Evolutionary conservation across 2,329 filamentous ascomycete species (phyloP).

Genomic region (Venturia carpophila): DNA sequence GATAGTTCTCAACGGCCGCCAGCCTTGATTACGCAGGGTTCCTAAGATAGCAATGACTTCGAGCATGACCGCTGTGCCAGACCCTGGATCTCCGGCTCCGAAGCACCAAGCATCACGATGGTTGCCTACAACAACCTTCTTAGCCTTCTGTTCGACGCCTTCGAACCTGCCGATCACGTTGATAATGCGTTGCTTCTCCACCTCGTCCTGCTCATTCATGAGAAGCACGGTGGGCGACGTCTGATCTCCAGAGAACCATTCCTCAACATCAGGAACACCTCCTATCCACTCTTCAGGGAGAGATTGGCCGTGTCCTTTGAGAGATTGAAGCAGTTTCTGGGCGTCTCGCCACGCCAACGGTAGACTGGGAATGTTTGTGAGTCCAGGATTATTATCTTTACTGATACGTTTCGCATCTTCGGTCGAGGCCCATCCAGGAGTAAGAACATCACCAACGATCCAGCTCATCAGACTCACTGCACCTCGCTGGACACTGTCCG

Average conservation of each 20-base stretch:
- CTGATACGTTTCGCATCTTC: slow-evolving; percentile 57
- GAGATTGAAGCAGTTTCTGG: slow-evolving; percentile 63
- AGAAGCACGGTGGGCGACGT: slow-evolving; percentile 72
- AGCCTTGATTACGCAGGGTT: slow-evolving; percentile 65
- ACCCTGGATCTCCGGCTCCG: slow-evolving; percentile 62
- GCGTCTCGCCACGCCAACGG: slow-evolving; percentile 88
- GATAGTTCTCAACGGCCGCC: slow-evolving; percentile 88
- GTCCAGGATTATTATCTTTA: slow-evolving; percentile 60
- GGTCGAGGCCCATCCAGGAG: slow-evolving; percentile 67
- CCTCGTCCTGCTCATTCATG: slow-evolving; percentile 80
- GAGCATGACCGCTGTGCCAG: slow-evolving; percentile 83
- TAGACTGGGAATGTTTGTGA: slow-evolving; percentile 80
- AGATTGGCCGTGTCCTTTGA: slow-evolving; percentile 65
- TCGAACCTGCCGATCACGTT: slow-evolving; percentile 80
- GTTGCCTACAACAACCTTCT: slow-evolving; percentile 83
- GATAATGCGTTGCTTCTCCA: slow-evolving; percentile 69
- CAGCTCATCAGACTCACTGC: slow-evolving; percentile 73
- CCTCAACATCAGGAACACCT: slow-evolving; percentile 62
- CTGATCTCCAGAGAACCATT: slow-evolving; percentile 75
- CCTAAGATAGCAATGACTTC: slow-evolving; percentile 83
- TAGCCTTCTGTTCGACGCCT: slow-evolving; percentile 75
- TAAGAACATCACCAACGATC: slow-evolving; percentile 85
- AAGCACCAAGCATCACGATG: slow-evolving; percentile 91
- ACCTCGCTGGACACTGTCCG: slow-evolving; percentile 74
- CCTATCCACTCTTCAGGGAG: slow-evolving; percentile 67